Evolutionary conservation across 768 basidiomycete species (phyloP).

Genomic region (Panaeolus cyanescens): DNA sequence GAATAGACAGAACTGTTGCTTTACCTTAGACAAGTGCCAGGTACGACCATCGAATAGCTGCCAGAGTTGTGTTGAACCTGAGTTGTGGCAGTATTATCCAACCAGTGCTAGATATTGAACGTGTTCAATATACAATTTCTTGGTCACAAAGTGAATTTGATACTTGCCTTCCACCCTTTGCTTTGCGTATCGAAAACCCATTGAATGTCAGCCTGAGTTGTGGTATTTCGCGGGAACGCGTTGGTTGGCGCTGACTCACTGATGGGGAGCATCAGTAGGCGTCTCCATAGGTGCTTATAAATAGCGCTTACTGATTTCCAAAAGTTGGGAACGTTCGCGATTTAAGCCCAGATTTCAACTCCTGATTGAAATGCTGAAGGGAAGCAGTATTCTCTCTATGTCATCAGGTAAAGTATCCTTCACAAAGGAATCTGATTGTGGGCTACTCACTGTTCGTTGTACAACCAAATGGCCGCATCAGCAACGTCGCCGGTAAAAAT

Average conservation of each 20-base stretch:
- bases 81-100: slow-evolving; percentile 40
- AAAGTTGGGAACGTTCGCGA: slow-evolving; percentile 50
- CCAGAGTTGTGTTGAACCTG: slow-evolving; percentile 52
- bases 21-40: slow-evolving; percentile 51
- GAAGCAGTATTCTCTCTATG: slow-evolving; percentile 45
- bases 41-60: slow-evolving; percentile 50
- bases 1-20: too few relatives aligned
- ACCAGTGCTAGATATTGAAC: slow-evolving; percentile 40
- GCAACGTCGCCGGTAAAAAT: slow-evolving; percentile 70
- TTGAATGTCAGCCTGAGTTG: slow-evolving; percentile 37
- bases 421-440: background rate
- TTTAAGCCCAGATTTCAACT: slow-evolving; percentile 41
- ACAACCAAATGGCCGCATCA: slow-evolving; percentile 56
- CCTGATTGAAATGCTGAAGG: slow-evolving; percentile 44
- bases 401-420: background rate
- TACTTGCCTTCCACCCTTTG: slow-evolving; percentile 47
- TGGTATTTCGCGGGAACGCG: slow-evolving; percentile 53
- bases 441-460: slow-evolving; percentile 43
- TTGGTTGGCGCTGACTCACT: slow-evolving; percentile 65
- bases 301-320: slow-evolving; percentile 51
- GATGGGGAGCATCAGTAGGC: background rate
- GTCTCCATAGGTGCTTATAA: background rate
- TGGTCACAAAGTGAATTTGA: background rate
- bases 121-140: background rate
- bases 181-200: slow-evolving; percentile 61